phyloP scores from a whole-genome alignment of 345 rosid species.

The Syzygium grande region DNA sequence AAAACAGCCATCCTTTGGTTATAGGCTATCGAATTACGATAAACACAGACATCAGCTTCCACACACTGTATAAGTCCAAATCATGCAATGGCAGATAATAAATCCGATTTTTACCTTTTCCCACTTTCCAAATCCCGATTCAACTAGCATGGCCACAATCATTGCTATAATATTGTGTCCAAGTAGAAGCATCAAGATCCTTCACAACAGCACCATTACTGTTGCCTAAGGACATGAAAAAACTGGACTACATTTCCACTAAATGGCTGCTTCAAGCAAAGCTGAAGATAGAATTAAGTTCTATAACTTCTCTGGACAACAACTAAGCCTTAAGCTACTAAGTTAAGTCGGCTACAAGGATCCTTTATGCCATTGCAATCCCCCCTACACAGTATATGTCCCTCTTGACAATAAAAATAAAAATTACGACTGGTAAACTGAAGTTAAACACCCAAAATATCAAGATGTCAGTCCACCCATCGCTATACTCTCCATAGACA shows the following conservation, averaged over 20 bases:
- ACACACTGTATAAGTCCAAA: neutral
- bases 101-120: neutral
- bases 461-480: neutral
- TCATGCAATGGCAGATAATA: neutral
- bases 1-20: neutral
- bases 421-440: neutral
- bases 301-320: neutral
- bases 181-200: neutral
- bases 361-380: neutral
- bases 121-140: neutral
- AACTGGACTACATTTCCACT: neutral
- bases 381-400: neutral
- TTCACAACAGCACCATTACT: neutral
- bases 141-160: neutral
- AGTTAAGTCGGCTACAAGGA: neutral
- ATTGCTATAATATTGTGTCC: neutral
- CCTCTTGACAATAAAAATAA: neutral
- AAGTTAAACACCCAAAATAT: neutral
- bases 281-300: neutral
- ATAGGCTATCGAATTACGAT: neutral
- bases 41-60: neutral
- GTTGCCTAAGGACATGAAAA: neutral
- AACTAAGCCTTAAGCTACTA: neutral
- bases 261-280: neutral
- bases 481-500: neutral